Conservation (phyloP, 2,329 filamentous ascomycete genomes). For the Colletotrichum spinosum region DNA sequence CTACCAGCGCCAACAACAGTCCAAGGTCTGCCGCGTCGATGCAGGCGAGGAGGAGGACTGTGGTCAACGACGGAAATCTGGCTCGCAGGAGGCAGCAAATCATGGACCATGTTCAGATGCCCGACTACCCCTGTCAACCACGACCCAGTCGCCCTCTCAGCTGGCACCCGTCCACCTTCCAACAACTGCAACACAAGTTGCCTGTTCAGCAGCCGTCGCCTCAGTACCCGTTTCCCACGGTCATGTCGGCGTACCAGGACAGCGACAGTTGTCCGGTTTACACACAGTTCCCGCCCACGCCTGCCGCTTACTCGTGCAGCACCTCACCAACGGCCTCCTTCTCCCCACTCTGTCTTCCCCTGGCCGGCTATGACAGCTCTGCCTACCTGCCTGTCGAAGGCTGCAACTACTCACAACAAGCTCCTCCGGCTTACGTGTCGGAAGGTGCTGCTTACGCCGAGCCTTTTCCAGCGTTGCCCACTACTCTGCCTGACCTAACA, state of each 20-base stretch:
- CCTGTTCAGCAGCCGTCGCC: constrained; percentile 47
- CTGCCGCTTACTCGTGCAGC: constrained; percentile 67
- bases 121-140: constrained; percentile 48
- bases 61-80: constrained; percentile 63
- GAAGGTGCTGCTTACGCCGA: constrained; percentile 45
- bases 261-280: constrained; percentile 55
- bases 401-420: constrained; percentile 50
- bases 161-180: constrained; percentile 76
- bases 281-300: constrained; percentile 63
- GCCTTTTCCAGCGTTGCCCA: constrained; percentile 45
- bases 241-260: constrained; percentile 52
- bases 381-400: constrained; percentile 54
- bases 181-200: constrained; percentile 49
- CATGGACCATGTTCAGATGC: constrained; percentile 55
- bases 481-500: constrained; percentile 32
- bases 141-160: constrained; percentile 72
- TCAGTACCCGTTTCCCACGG: constrained; percentile 53
- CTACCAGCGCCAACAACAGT: constrained; percentile 76
- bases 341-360: constrained; percentile 65
- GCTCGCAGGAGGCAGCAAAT: constrained; percentile 60
- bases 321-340: constrained; percentile 67
- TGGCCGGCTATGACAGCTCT: constrained; percentile 50
- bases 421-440: constrained; percentile 44
- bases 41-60: constrained; percentile 65
- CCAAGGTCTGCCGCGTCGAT: constrained; percentile 65